Evolutionary conservation across 169 alveolate genomes (phyloP).

Genomic region (Eimeria acervulina): DNA sequence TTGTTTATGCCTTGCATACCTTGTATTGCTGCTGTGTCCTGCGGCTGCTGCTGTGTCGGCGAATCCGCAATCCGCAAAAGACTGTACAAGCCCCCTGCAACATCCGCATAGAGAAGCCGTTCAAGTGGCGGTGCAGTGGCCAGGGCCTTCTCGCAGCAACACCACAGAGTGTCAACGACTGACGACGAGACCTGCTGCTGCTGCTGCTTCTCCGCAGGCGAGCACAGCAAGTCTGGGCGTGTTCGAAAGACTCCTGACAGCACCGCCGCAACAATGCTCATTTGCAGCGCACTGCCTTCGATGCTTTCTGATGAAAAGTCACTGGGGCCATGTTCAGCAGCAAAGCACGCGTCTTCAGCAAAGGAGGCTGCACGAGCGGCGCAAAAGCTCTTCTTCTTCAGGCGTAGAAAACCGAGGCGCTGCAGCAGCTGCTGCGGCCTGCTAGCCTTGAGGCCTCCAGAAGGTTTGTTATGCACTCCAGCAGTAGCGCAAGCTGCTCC

Average conservation of each 20-base stretch:
- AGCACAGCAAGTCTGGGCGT: background rate
- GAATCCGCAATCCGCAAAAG: background rate
- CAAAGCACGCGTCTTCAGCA: constrained; percentile 16
- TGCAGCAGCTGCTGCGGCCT: constrained; percentile 65
- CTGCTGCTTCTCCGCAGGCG: constrained; percentile 23
- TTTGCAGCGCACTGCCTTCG: background rate
- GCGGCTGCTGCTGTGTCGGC: constrained; percentile 45
- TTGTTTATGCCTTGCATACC: background rate
- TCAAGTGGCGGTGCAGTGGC: constrained; percentile 48
- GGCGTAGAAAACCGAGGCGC: constrained; percentile 51
- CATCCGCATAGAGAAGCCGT: constrained; percentile 66
- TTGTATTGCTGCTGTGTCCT: background rate
- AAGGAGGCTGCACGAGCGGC: background rate
- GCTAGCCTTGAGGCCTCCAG: constrained; percentile 30
- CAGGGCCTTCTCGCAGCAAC: constrained; percentile 74
- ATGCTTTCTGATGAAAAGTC: background rate
- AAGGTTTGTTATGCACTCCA: background rate
- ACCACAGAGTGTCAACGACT: constrained; percentile 60
- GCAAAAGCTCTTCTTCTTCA: constrained; percentile 5
- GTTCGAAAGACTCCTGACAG: constrained; percentile 17
- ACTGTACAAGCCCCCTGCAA: constrained; percentile 36
- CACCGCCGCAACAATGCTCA: constrained; percentile 52
- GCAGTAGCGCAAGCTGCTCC: background rate
- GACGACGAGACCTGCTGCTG: constrained; percentile 31
- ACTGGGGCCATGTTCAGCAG: background rate